These are phyloP conservation scores for Elaeis oleifera DNA, from an alignment of 202 grass and related monocot species.

Conservation along the genomic window DNA sequence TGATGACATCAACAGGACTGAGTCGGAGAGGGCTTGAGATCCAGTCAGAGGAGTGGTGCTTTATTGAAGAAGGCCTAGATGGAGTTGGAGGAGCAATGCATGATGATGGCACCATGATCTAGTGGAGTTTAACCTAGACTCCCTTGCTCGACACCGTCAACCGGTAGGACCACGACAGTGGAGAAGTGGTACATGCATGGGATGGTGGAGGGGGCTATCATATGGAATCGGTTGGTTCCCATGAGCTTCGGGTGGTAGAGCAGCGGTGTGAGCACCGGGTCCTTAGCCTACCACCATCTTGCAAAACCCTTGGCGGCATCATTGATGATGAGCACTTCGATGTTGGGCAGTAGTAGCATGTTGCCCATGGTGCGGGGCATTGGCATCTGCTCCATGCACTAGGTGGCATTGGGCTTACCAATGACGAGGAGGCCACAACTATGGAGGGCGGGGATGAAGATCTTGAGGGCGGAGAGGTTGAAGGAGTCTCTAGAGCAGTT, in stretches of 20 bases:
- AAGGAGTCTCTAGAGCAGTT: conserved; percentile 48
- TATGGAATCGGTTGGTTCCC: conserved; percentile 29
- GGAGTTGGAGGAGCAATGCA: background rate
- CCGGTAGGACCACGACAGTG: conserved; percentile 48
- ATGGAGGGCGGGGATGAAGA: conserved; percentile 28
- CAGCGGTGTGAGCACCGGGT: conserved; percentile 41
- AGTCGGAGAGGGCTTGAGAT: conserved; percentile 27
- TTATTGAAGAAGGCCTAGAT: conserved; percentile 23
- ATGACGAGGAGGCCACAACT: conserved; percentile 57
- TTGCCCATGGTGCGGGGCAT: conserved; percentile 64
- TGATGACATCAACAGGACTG: conserved; percentile 35
- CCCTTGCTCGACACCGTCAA: too few species aligned
- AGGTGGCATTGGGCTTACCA: conserved; percentile 22
- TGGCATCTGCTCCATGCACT: conserved; percentile 60
- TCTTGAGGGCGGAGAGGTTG: conserved; percentile 35
- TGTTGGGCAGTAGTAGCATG: conserved; percentile 73
- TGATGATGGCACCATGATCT: too few species aligned
- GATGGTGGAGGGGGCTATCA: conserved; percentile 32
- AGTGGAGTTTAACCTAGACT: too few species aligned
- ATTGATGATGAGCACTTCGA: conserved; percentile 60
- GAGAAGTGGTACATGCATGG: conserved; percentile 70
- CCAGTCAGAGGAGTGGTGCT: background rate
- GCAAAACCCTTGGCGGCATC: conserved; percentile 43
- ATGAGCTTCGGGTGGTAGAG: conserved; percentile 40
- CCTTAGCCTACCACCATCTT: conserved; percentile 51